phyloP scores from a whole-genome alignment of 2,329 filamentous ascomycete genomes.

The Parafenestella ontariensis region DNA sequence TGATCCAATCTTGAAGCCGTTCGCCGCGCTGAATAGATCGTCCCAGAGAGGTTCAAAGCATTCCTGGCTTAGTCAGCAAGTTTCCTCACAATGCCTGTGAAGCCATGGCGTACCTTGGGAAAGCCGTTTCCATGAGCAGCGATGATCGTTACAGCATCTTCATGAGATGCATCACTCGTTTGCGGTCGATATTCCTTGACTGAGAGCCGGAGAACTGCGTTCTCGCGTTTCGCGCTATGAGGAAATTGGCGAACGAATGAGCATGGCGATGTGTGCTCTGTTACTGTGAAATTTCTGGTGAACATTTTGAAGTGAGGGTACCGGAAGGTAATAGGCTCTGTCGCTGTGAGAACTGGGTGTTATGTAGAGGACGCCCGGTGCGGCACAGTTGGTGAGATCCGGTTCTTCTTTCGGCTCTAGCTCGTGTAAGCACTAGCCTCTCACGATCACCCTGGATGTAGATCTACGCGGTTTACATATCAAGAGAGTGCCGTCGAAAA shows the following conservation, averaged over 20 bases:
- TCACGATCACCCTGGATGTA: background rate
- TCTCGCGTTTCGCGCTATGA: constrained; percentile 15
- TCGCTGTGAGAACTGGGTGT: no score
- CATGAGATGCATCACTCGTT: background rate
- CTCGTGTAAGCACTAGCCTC: background rate
- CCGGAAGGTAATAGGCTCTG: no score
- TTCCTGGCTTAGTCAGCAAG: constrained; percentile 13
- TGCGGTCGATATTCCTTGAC: constrained; percentile 27
- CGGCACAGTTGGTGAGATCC: background rate
- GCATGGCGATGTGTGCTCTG: constrained; percentile 24
- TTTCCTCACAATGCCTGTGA: background rate
- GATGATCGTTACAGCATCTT: constrained; percentile 22
- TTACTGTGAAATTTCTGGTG: constrained; percentile 17
- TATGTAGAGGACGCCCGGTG: background rate
- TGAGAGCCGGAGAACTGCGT: constrained; percentile 19
- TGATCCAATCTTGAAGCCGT: constrained; percentile 12
- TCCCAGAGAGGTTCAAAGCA: constrained; percentile 28
- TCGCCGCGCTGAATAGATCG: constrained; percentile 13
- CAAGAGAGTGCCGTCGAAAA: background rate
- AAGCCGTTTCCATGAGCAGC: constrained; percentile 27
- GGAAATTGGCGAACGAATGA: constrained; percentile 25
- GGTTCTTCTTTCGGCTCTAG: background rate
- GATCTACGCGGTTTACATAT: no score
- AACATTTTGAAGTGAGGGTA: constrained; percentile 4
- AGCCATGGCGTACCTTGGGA: constrained; percentile 14